Conservation (phyloP, 2,329 filamentous ascomycete species). For the Raffaelea arxii region DNA sequence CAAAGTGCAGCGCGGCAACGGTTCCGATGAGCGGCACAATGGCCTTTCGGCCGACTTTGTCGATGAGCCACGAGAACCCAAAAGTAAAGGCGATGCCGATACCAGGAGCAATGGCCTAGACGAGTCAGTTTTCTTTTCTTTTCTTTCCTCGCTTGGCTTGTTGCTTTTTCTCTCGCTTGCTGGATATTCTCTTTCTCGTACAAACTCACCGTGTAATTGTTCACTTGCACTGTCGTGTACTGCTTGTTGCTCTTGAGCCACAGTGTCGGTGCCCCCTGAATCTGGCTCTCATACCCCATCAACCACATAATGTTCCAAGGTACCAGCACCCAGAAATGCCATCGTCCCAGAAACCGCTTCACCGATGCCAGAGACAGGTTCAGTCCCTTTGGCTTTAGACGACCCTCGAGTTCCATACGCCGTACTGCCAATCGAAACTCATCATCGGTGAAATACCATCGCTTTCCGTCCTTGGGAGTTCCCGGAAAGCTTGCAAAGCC, state of each 20-base stretch:
- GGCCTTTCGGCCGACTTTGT: constrained; percentile 4
- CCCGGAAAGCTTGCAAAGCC: constrained; percentile 33
- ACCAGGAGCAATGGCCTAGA: constrained; percentile 6
- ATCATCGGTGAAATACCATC: constrained; percentile 20
- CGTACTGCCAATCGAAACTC: constrained; percentile 23
- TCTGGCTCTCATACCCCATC: constrained; percentile 7
- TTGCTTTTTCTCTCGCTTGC: too few relatives aligned
- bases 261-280: constrained; percentile 6
- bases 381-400: neutral
- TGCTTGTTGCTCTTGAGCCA: constrained; percentile 8
- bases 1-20: constrained; percentile 4
- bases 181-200: too few relatives aligned
- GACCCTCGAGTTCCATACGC: constrained; percentile 14
- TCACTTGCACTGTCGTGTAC: constrained; percentile 8
- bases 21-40: constrained; percentile 4
- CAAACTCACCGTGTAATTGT: constrained; percentile 11
- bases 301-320: constrained; percentile 10
- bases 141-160: too few relatives aligned
- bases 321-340: constrained; percentile 11
- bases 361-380: neutral
- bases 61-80: constrained; percentile 4
- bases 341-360: constrained; percentile 4
- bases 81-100: constrained; percentile 9
- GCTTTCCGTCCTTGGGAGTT: constrained; percentile 23
- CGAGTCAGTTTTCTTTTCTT: too few relatives aligned